These are phyloP conservation scores for Solanum hybrid DNA, from an alignment of 305 asterid genomes.

Conservation along the genomic window DNA sequence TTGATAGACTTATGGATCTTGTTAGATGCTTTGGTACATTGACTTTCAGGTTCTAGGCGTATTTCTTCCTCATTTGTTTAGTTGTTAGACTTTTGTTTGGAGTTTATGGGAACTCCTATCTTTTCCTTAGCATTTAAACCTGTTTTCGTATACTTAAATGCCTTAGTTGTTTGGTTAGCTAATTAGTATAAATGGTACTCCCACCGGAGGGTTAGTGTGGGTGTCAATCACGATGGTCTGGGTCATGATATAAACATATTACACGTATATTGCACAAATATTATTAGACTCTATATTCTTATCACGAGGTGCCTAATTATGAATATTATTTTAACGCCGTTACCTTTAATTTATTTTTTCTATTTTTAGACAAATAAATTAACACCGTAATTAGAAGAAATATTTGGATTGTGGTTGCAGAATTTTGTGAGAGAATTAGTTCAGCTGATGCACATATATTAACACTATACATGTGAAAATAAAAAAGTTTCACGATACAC, in stretches of 20 bases:
- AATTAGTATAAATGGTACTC: too few relatives aligned
- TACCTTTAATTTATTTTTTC: too few relatives aligned
- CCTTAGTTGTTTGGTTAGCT: too few relatives aligned
- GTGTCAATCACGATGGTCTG: too few relatives aligned
- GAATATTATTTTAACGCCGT: neutral
- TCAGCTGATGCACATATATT: neutral
- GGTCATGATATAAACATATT: too few relatives aligned
- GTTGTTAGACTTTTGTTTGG: too few relatives aligned
- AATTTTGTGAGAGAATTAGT: neutral
- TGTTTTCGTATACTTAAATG: too few relatives aligned
- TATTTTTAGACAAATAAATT: neutral
- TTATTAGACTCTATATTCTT: neutral
- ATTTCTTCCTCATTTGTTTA: too few relatives aligned
- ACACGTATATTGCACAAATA: neutral
- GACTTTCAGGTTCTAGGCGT: too few relatives aligned
- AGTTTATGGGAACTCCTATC: too few relatives aligned
- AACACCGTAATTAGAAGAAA: slow-evolving; percentile 2
- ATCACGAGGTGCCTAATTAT: neutral
- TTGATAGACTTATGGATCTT: neutral
- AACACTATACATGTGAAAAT: neutral
- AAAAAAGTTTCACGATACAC: neutral
- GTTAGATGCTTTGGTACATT: neutral
- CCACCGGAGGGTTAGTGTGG: too few relatives aligned
- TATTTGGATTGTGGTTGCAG: neutral
- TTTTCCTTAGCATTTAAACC: too few relatives aligned